These are phyloP conservation scores for Chenopodium berlandieri DNA, from an alignment of 148 eudicot species.

Conservation along the genomic window DNA sequence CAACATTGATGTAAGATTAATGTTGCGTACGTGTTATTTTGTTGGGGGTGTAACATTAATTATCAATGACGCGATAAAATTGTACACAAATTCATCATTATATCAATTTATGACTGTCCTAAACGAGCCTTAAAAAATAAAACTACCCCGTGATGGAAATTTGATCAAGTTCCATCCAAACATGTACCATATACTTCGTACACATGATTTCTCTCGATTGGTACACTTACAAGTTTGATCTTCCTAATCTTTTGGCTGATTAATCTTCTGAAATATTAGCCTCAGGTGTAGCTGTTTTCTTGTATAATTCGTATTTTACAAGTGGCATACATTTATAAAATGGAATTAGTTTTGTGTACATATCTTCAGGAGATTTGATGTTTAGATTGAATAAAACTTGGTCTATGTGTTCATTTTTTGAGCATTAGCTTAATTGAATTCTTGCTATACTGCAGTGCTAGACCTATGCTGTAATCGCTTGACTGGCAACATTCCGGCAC, in stretches of 20 bases:
- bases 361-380: background rate
- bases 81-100: background rate
- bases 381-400: no score
- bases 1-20: no score
- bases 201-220: no score
- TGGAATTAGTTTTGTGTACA: background rate
- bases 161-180: background rate
- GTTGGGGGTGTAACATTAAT: background rate
- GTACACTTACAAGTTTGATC: background rate
- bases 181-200: no score
- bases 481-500: constrained; percentile 67
- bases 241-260: background rate
- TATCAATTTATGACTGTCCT: no score
- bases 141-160: no score
- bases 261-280: background rate
- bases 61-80: background rate
- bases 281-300: background rate
- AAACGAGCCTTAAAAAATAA: no score
- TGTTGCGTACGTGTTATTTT: background rate
- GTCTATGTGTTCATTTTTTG: no score
- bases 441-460: constrained; percentile 50
- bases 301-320: background rate
- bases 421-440: background rate
- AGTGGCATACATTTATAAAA: background rate
- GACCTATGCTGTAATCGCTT: constrained; percentile 71